Evolutionary conservation across 306 rosid genomes (phyloP).

Genomic region (Quercus aquifolioides): DNA sequence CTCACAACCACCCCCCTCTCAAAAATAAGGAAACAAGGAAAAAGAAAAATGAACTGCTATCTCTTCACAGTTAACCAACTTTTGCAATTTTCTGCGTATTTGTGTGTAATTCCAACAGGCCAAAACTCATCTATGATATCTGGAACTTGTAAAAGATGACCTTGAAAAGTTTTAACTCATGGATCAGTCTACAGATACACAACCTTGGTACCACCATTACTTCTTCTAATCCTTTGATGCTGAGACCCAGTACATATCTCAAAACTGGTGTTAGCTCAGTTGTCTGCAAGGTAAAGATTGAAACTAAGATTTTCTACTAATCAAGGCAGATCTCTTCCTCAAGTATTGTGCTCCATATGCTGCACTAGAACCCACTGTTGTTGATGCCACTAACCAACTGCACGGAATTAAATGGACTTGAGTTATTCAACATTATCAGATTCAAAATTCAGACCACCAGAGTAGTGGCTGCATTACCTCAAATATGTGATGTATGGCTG

Average conservation of each 20-base stretch:
- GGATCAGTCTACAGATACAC: neutral
- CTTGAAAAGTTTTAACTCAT: neutral
- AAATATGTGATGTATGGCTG: slow-evolving; percentile 54
- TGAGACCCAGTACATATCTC: neutral
- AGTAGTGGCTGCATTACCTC: slow-evolving; percentile 41
- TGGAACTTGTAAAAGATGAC: neutral
- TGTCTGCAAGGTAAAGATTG: neutral
- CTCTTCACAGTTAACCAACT: neutral
- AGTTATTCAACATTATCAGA: neutral
- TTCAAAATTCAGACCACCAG: neutral
- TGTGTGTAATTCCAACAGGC: neutral
- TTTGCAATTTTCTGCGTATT: neutral
- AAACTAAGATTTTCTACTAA: slow-evolving; percentile 19
- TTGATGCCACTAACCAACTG: slow-evolving; percentile 94
- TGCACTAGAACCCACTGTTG: slow-evolving; percentile 61
- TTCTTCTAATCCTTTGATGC: neutral
- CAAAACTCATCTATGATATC: neutral
- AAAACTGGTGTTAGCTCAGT: neutral
- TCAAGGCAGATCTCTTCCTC: slow-evolving; percentile 33
- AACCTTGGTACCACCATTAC: neutral
- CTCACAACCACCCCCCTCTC: neutral
- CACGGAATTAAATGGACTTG: slow-evolving; percentile 16
- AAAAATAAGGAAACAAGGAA: neutral
- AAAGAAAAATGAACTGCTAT: neutral
- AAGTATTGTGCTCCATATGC: slow-evolving; percentile 61